Percentiles rank a stretch among this genome's conserved stretches.
phyloP scores from a whole-genome alignment of 345 rosid genomes.

The Rhodomyrtus tomentosa region DNA sequence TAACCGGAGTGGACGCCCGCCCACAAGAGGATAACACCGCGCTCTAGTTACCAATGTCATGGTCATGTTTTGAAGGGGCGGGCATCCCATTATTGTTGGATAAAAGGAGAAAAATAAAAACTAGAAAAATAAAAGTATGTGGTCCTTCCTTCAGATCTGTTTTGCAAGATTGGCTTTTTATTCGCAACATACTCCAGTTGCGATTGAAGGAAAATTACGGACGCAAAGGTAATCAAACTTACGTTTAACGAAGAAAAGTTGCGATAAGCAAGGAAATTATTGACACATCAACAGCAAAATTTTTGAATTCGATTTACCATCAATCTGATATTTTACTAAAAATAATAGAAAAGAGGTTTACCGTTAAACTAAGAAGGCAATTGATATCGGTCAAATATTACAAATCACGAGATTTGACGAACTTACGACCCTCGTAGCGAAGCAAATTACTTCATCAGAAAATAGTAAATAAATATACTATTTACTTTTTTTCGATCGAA shows the following conservation, averaged over 20 bases:
- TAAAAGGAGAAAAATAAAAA: not conserved
- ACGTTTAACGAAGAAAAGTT: not conserved
- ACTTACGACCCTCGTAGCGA: no score
- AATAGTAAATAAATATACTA: not conserved
- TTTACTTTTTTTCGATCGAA: not conserved
- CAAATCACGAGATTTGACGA: accelerated
- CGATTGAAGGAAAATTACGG: not conserved
- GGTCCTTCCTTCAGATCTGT: not conserved
- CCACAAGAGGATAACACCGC: not conserved
- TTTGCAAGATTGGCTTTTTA: not conserved
- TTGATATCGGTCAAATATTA: not conserved
- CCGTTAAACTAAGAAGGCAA: no score
- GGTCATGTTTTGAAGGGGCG: not conserved
- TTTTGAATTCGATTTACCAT: not conserved
- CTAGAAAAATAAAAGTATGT: not conserved
- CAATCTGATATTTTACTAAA: not conserved
- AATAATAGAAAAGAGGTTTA: not conserved
- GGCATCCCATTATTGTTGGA: not conserved
- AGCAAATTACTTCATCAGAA: not conserved
- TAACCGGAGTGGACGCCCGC: not conserved
- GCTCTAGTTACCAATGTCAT: not conserved
- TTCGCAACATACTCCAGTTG: not conserved
- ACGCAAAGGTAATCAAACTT: not conserved
- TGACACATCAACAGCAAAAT: not conserved
- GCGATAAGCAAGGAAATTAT: not conserved